Percentiles rank a stretch among this genome's conserved stretches.
These are phyloP conservation scores for Chenopodium quinoa DNA, from an alignment of 148 eudicot species.

Conservation along the genomic window DNA sequence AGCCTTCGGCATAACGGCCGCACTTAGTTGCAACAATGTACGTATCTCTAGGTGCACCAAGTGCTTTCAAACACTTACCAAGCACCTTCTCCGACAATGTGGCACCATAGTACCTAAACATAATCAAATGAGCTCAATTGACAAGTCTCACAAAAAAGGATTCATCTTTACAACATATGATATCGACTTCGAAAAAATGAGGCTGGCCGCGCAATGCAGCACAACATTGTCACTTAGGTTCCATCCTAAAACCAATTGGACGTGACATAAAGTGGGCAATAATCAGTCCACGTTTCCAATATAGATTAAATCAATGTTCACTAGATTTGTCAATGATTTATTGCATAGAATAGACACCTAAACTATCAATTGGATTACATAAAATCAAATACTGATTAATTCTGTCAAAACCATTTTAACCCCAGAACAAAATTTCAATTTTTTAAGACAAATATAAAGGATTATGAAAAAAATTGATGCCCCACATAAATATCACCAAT, in stretches of 20 bases:
- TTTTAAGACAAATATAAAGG: background rate
- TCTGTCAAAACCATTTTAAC: too few species aligned
- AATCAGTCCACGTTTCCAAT: background rate
- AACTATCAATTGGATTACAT: background rate
- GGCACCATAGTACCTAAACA: slow-evolving; percentile 80
- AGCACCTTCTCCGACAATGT: slow-evolving; percentile 88
- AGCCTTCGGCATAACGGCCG: slow-evolving; percentile 85
- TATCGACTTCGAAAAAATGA: background rate
- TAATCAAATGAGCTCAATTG: background rate
- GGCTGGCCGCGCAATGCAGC: too few species aligned
- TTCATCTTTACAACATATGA: background rate
- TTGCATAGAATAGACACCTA: background rate
- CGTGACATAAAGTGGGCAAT: background rate
- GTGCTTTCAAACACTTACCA: slow-evolving; percentile 79
- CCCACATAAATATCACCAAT: background rate
- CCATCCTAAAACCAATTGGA: background rate
- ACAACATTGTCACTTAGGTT: background rate
- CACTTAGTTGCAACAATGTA: slow-evolving; percentile 93
- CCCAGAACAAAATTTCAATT: background rate
- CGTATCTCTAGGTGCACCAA: slow-evolving; percentile 72
- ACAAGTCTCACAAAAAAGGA: slow-evolving; percentile 7
- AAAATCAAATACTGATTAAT: background rate
- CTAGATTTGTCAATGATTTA: too few species aligned
- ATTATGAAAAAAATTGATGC: background rate
- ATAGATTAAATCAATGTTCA: too few species aligned